Evolutionary conservation across 306 rosid genomes (phyloP), one percentile per base, ranked within the genome.

Genomic region (Lablab purpureus): DNA sequence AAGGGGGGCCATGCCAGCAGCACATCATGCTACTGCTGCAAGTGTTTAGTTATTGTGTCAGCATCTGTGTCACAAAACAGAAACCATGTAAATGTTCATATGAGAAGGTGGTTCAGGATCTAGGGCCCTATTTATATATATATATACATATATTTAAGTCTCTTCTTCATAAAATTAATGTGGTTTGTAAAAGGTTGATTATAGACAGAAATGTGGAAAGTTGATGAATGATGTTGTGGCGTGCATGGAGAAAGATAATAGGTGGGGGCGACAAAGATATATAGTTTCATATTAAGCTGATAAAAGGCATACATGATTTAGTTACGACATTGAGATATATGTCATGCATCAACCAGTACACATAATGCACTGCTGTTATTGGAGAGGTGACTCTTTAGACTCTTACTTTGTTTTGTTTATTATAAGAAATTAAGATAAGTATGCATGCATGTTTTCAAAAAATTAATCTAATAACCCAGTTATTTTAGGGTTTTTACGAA

Each of bases 21-120:
- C 46, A 64, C 27, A 18, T 34, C 0, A 60, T 60, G 23, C 7
- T 17, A 7, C 45, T 32, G 27, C 46, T 64, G 18, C 4, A 34
- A 45, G 22, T 36, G 70, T 64, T 34, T 64, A 64, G 47, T 66
- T 19, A 66, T 49, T 60, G 79, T 41, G 45, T 23, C 23, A 58
- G 55, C 58, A 41, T 56, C 40, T 43, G 49, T 47, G 13, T 59
- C 27, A 74, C 56, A 28, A 58, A 74, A 36, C 7, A 58, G 79
- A 13, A 41, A 22, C 54, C 18, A 66, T 41, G 4, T 36, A 65
- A 64, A 65, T 65, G 28, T 10, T 18, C 49, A 32, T 60, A 30
- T 32, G 12, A 32, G 45, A 62, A 62, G 11, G 41, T 59, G 40
- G 40, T 59, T 59, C 19, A 25, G 40, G 4, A 25, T 12, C 19